These are phyloP conservation scores for Turnera subulata DNA, from an alignment of 345 rosid species.

Conservation along the genomic window DNA sequence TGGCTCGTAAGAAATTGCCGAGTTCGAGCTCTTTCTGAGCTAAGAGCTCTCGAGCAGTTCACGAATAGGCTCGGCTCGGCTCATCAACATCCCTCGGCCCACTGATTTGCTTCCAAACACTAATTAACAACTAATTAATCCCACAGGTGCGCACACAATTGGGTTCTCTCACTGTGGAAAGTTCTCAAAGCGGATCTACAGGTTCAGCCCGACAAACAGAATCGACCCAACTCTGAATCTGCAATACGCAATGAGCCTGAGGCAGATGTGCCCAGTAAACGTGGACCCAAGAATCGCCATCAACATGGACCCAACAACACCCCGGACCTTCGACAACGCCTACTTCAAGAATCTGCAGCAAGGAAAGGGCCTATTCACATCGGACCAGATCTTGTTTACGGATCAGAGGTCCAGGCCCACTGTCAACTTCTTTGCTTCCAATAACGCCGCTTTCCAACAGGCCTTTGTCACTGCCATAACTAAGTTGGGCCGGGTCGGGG, in stretches of 20 bases:
- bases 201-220: conserved; percentile 35
- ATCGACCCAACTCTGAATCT: conserved; percentile 44
- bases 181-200: conserved; percentile 61
- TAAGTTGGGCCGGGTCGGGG: conserved; percentile 78
- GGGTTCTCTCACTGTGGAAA: conserved; percentile 77
- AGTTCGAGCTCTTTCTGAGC: no score
- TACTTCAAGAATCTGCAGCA: conserved; percentile 67
- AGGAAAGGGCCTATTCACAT: conserved; percentile 69
- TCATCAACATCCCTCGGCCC: no score
- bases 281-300: conserved; percentile 76
- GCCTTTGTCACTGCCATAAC: conserved; percentile 70
- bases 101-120: no score
- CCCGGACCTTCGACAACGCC: conserved; percentile 68
- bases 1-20: no score
- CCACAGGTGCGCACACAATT: conserved; percentile 63
- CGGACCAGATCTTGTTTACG: conserved; percentile 63
- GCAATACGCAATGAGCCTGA: conserved; percentile 52
- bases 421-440: conserved; percentile 42
- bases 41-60: no score
- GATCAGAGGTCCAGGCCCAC: conserved; percentile 60
- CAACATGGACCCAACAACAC: conserved; percentile 75
- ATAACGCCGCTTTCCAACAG: conserved; percentile 47
- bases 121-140: no score
- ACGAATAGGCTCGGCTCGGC: no score
- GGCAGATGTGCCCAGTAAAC: conserved; percentile 55